Conservation (phyloP, 2,329 filamentous ascomycete species). For the Alternaria ventricosa region DNA sequence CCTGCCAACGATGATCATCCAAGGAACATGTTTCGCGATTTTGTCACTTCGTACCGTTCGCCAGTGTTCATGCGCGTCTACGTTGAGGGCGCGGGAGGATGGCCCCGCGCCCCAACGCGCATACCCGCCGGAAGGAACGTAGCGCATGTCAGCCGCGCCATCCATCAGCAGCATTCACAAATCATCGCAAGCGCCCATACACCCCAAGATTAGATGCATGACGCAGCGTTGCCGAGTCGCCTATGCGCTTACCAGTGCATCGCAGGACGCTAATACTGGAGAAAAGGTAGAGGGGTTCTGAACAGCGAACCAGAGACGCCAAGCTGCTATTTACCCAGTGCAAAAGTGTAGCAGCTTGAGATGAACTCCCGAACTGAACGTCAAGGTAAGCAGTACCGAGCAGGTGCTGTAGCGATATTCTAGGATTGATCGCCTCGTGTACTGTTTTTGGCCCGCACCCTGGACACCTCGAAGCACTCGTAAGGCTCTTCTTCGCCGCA, state of each 20-base stretch:
- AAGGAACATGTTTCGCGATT: neutral
- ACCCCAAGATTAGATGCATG: constrained; percentile 24
- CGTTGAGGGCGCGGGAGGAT: constrained; percentile 8
- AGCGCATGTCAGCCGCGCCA: constrained; percentile 28
- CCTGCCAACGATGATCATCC: neutral
- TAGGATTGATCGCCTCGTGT: constrained; percentile 7
- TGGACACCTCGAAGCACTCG: neutral
- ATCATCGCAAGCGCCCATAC: constrained; percentile 26
- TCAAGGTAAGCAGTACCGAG: constrained; percentile 28
- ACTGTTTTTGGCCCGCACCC: constrained; percentile 7
- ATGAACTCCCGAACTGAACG: constrained; percentile 15
- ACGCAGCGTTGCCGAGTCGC: constrained; percentile 11
- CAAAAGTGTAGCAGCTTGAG: neutral
- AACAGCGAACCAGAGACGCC: neutral
- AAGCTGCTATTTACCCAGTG: constrained; percentile 9
- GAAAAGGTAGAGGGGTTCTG: constrained; percentile 5
- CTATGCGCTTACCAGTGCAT: constrained; percentile 22
- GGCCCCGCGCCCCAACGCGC: constrained; percentile 7
- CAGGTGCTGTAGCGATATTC: constrained; percentile 23
- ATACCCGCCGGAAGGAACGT: constrained; percentile 6
- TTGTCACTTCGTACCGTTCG: neutral
- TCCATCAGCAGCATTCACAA: constrained; percentile 18
- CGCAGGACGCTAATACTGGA: constrained; percentile 15
- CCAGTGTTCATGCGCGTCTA: constrained; percentile 1
- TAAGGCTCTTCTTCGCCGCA: neutral